These are phyloP conservation scores for Physcomitrellopsis africana DNA, from an alignment of 225 moss, liverwort and hornwort species.

Conservation along the genomic window DNA sequence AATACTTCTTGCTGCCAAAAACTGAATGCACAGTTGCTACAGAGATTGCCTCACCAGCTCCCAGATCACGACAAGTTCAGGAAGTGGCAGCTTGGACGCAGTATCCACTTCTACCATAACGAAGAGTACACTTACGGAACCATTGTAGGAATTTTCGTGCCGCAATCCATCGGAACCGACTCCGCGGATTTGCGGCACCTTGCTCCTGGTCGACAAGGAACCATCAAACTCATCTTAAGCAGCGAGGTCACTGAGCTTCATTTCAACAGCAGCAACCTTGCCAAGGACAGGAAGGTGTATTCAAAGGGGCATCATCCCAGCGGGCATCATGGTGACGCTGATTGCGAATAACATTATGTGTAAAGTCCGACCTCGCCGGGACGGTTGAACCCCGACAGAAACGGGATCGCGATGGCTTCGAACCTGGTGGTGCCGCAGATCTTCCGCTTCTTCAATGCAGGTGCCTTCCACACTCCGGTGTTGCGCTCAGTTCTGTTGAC, in stretches of 20 bases:
- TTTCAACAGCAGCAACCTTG: constrained; percentile 34
- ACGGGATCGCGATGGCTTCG: constrained; percentile 27
- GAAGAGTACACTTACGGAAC: constrained; percentile 33
- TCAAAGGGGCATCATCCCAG: constrained; percentile 48
- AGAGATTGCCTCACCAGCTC: not conserved
- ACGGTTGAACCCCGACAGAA: constrained; percentile 14
- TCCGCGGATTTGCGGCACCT: constrained; percentile 25
- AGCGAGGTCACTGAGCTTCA: constrained; percentile 45
- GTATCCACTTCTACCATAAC: constrained; percentile 36
- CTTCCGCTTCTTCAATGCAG: constrained; percentile 42
- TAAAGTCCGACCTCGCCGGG: constrained; percentile 33
- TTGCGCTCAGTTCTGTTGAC: constrained; percentile 46
- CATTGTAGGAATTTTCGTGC: constrained; percentile 38
- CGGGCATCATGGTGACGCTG: constrained; percentile 39
- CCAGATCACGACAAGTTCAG: constrained; percentile 36
- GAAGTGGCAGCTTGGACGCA: constrained; percentile 39
- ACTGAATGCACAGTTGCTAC: not conserved
- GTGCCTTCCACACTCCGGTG: constrained; percentile 41
- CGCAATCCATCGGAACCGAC: constrained; percentile 21
- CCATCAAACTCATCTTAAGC: constrained; percentile 40
- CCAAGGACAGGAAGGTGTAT: constrained; percentile 44
- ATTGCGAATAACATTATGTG: constrained; percentile 51
- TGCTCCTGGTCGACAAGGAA: constrained; percentile 39
- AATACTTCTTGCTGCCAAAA: constrained; percentile 26
- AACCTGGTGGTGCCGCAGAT: constrained; percentile 23